phyloP scores from a whole-genome alignment of 306 rosid genomes.

The Luffa acutangula region DNA sequence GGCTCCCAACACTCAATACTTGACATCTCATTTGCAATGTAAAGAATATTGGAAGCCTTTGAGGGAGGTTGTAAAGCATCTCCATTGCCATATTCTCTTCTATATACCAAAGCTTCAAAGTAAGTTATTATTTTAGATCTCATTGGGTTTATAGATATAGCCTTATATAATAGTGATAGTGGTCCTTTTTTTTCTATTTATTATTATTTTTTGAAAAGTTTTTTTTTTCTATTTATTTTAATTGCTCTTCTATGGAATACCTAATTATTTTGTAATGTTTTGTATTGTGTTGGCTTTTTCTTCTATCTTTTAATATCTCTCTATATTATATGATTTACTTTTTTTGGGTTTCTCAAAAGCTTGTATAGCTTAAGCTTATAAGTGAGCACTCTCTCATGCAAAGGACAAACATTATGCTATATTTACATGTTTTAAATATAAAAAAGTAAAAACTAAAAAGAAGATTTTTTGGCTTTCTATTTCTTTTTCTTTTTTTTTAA shows the following conservation, averaged over 20 bases:
- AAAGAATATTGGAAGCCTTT: constrained; percentile 27
- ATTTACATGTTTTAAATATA: too few relatives aligned
- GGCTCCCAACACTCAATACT: constrained; percentile 12
- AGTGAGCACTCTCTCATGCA: background rate
- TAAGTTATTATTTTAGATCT: background rate
- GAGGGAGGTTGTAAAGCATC: constrained; percentile 17
- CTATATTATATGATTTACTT: background rate
- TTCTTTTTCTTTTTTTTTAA: too few relatives aligned
- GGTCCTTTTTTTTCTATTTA: background rate
- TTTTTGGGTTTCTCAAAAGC: background rate
- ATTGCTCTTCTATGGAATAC: background rate
- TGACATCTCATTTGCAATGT: background rate
- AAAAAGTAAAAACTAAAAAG: too few relatives aligned
- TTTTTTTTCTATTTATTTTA: background rate
- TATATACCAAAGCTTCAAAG: background rate
- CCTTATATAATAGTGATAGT: background rate
- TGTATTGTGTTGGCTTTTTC: background rate
- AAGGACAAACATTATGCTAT: background rate
- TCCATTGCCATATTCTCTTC: background rate
- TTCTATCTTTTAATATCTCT: background rate
- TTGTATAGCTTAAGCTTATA: background rate
- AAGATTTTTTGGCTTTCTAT: too few relatives aligned
- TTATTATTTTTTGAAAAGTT: background rate
- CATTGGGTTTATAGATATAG: background rate
- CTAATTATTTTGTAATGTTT: background rate